These are phyloP conservation scores for Ogataea trehaloabstinens DNA, from an alignment of 805 yeast genomes.

Conservation along the genomic window DNA sequence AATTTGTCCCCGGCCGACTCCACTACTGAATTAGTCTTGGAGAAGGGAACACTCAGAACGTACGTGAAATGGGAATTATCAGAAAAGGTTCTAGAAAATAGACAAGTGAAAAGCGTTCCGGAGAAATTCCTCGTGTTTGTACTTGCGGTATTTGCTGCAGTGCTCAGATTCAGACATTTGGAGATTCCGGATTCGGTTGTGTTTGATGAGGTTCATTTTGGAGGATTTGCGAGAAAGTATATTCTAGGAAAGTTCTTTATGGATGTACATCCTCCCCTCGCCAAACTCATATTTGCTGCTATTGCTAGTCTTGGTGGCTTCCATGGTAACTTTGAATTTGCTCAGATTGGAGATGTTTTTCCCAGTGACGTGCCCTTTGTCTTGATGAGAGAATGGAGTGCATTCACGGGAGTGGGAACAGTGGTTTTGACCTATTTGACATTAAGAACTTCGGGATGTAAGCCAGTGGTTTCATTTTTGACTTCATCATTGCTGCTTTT, in stretches of 20 bases:
- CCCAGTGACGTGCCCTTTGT: constrained; percentile 63
- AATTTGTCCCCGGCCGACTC: constrained; percentile 12
- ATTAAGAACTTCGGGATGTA: constrained; percentile 68
- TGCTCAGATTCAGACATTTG: constrained; percentile 61
- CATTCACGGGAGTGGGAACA: constrained; percentile 65
- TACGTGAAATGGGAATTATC: constrained; percentile 55
- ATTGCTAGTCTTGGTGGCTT: constrained; percentile 67
- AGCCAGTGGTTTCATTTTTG: constrained; percentile 58
- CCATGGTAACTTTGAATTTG: constrained; percentile 67
- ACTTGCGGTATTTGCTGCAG: constrained; percentile 44
- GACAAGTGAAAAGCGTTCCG: constrained; percentile 35
- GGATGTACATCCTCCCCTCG: constrained; percentile 89
- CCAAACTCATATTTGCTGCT: constrained; percentile 76
- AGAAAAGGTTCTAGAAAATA: constrained; percentile 35
- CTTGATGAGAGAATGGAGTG: constrained; percentile 69
- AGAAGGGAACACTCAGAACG: constrained; percentile 52
- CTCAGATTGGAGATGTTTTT: constrained; percentile 60
- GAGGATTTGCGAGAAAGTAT: constrained; percentile 94
- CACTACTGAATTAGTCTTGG: constrained; percentile 44
- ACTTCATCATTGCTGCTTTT: constrained; percentile 54
- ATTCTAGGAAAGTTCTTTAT: constrained; percentile 68
- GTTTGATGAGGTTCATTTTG: constrained; percentile 97
- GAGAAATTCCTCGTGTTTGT: constrained; percentile 43
- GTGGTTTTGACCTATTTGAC: constrained; percentile 65
- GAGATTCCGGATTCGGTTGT: constrained; percentile 81